Conservation (phyloP, 169 alveolate genomes). For the Cytauxzoon felis region DNA sequence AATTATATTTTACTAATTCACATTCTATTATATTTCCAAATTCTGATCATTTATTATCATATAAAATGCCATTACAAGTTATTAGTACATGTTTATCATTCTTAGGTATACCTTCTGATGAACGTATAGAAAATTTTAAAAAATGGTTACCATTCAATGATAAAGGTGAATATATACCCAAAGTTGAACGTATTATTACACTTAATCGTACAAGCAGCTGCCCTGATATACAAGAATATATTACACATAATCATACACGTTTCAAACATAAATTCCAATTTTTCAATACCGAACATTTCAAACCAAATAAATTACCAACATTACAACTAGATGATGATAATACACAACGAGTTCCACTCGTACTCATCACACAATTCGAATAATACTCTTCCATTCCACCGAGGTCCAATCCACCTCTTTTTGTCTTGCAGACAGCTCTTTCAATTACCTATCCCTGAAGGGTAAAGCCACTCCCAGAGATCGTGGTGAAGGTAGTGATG, state of each 20-base stretch:
- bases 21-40: slow-evolving; percentile 51
- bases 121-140: slow-evolving; percentile 5
- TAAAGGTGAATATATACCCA: slow-evolving; percentile 32
- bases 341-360: slow-evolving; percentile 13
- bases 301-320: not conserved
- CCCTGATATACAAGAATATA: not conserved
- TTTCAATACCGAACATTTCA: slow-evolving; percentile 1
- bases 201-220: not conserved
- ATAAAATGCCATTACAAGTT: slow-evolving; percentile 42
- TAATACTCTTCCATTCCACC: too few species aligned
- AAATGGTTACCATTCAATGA: slow-evolving; percentile 54
- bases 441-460: too few species aligned
- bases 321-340: not conserved
- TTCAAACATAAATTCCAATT: slow-evolving; percentile 1
- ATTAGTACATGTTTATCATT: slow-evolving; percentile 58
- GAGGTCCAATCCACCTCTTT: too few species aligned
- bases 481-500: too few species aligned
- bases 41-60: slow-evolving; percentile 43
- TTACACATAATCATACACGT: not conserved
- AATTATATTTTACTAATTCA: slow-evolving; percentile 35
- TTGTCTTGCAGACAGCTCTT: too few species aligned
- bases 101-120: slow-evolving; percentile 28
- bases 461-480: too few species aligned
- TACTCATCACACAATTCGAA: slow-evolving; percentile 20
- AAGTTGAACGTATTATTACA: slow-evolving; percentile 16